A percentile compares a stretch with the other conserved stretches of the same genome.
phyloP scores from a whole-genome alignment of 306 rosid genomes.

The Betula pendula region DNA sequence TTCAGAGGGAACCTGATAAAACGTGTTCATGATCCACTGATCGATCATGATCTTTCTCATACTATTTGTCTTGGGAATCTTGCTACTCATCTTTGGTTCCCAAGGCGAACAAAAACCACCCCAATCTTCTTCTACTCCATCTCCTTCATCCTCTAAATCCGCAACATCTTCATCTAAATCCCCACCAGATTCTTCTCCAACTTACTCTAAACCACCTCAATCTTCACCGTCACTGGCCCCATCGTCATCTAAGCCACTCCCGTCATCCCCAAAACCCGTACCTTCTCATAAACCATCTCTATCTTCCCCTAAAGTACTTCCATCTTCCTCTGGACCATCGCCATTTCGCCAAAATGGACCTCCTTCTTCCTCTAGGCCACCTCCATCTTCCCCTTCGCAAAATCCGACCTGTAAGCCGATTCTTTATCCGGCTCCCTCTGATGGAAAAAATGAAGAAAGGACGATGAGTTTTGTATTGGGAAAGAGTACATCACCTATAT shows the following conservation, averaged over 20 bases:
- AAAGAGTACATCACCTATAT: constrained; percentile 20
- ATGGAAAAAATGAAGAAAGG: background rate
- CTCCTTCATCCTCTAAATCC: too few species aligned
- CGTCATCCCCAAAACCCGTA: background rate
- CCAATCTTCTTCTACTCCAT: background rate
- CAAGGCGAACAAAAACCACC: constrained; percentile 9
- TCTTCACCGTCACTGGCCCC: background rate
- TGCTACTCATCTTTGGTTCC: constrained; percentile 26
- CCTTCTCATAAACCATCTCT: background rate
- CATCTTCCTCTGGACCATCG: background rate
- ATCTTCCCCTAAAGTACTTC: background rate
- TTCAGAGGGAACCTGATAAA: too few species aligned
- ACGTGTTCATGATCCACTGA: too few species aligned
- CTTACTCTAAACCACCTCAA: background rate
- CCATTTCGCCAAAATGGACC: background rate
- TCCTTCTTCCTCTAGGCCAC: background rate
- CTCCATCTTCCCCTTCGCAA: background rate
- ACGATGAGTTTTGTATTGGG: constrained; percentile 11
- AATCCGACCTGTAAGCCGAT: background rate
- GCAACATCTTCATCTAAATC: too few species aligned
- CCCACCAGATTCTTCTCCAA: background rate
- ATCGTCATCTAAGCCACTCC: background rate
- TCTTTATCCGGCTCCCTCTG: background rate
- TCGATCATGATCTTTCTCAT: too few species aligned
- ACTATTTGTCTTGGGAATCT: background rate